phyloP scores from a whole-genome alignment of 2,329 filamentous ascomycete genomes.

The Colletotrichum gigasporum region DNA sequence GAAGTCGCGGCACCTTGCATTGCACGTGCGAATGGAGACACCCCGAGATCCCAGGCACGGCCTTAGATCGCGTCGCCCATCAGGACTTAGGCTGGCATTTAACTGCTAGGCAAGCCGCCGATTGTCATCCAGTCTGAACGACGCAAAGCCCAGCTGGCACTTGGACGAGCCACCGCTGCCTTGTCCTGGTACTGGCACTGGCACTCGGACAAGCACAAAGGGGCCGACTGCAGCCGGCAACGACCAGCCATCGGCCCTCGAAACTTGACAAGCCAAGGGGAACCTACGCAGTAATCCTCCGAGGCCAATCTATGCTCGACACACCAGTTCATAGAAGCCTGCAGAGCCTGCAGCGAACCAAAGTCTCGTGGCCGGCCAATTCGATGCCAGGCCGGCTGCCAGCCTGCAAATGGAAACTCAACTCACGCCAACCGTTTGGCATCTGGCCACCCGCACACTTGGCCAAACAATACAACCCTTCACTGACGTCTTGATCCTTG shows the following conservation, averaged over 20 bases:
- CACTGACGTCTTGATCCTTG: background rate
- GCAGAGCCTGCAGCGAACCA: background rate
- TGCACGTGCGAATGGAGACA: background rate
- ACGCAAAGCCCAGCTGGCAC: conserved; percentile 1
- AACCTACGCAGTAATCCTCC: background rate
- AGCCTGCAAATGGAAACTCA: background rate
- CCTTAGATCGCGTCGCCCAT: background rate
- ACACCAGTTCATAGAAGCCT: background rate
- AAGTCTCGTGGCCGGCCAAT: background rate
- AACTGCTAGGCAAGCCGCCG: background rate
- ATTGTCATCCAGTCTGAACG: background rate
- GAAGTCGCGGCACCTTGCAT: background rate
- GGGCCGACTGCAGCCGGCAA: background rate
- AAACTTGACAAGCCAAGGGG: conserved; percentile 8
- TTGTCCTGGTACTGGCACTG: background rate
- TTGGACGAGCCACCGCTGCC: background rate
- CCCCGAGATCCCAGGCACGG: background rate
- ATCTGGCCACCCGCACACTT: background rate
- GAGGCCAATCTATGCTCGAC: background rate
- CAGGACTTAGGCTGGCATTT: background rate
- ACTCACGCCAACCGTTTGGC: background rate
- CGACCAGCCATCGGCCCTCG: background rate
- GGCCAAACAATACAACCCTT: background rate
- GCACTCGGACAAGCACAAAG: background rate
- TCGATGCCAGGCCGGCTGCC: background rate